phyloP scores from a whole-genome alignment of 768 basidiomycete species.

The Kwoniella bestiolae region DNA sequence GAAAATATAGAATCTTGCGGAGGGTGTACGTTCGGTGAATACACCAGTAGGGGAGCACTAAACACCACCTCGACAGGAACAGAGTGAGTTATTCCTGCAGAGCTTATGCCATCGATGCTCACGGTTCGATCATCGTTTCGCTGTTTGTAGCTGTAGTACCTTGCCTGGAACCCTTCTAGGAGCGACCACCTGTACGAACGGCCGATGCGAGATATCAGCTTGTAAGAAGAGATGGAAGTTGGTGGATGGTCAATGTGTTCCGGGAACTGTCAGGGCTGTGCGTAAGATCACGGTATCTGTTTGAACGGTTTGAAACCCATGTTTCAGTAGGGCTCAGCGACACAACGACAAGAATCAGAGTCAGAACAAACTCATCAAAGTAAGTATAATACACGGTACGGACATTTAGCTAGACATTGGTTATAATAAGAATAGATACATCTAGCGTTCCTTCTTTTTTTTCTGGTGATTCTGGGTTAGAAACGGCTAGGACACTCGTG shows the following conservation, averaged over 20 bases:
- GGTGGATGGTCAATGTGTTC: constrained; percentile 12
- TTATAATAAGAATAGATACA: too few relatives aligned
- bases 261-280: neutral
- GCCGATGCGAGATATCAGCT: constrained; percentile 6
- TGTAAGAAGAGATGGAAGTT: constrained; percentile 14
- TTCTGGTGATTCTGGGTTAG: too few relatives aligned
- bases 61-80: constrained; percentile 6
- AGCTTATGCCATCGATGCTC: neutral
- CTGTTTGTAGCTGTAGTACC: constrained; percentile 3
- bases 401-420: too few relatives aligned
- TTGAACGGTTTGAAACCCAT: too few relatives aligned
- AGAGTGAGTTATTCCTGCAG: constrained; percentile 7
- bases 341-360: too few relatives aligned
- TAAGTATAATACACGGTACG: too few relatives aligned
- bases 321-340: too few relatives aligned
- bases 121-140: neutral
- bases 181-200: constrained; percentile 10
- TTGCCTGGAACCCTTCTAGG: constrained; percentile 1
- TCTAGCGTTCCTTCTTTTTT: too few relatives aligned
- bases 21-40: constrained; percentile 8
- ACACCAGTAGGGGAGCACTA: neutral
- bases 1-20: constrained; percentile 9
- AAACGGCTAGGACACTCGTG: too few relatives aligned
- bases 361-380: too few relatives aligned
- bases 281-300: neutral